A percentile compares a stretch with the other conserved stretches of the same genome.
phyloP scores from a whole-genome alignment of 148 eudicot species.

The Hydrangea macrophylla region DNA sequence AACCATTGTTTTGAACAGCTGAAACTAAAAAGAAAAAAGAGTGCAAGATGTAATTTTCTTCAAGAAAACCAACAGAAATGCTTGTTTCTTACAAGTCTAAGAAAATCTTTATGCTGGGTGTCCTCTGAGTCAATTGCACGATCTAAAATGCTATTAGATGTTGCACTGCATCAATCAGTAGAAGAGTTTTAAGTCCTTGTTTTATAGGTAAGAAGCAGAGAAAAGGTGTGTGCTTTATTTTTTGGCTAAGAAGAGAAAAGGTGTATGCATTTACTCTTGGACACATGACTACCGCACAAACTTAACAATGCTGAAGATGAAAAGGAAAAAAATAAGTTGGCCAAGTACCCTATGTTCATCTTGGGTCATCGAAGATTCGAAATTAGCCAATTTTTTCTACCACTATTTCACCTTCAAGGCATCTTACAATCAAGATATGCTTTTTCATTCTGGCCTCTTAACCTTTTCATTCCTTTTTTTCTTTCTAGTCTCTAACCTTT shows the following conservation, averaged over 20 bases:
- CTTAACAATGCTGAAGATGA: too few species aligned
- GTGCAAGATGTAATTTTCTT: not conserved
- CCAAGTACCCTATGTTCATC: not conserved
- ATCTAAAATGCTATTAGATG: slow-evolving; percentile 46
- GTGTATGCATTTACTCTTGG: too few species aligned
- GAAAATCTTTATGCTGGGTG: slow-evolving; percentile 48
- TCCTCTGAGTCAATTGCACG: slow-evolving; percentile 47
- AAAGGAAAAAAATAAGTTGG: too few species aligned
- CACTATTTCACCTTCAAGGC: too few species aligned
- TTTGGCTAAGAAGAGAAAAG: too few species aligned
- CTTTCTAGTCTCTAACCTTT: not conserved
- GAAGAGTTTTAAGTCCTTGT: too few species aligned
- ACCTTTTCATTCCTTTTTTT: not conserved
- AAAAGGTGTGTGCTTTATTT: too few species aligned
- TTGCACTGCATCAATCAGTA: slow-evolving; percentile 25
- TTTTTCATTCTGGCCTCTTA: not conserved
- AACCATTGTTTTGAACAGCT: not conserved
- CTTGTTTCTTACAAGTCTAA: slow-evolving; percentile 44
- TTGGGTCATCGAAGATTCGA: too few species aligned
- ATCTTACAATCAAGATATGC: not conserved
- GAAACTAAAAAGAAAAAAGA: not conserved
- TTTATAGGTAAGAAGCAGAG: too few species aligned
- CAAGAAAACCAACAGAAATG: not conserved
- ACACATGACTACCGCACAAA: too few species aligned
- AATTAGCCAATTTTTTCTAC: too few species aligned